Conservation (phyloP, 1,284 basidiomycete species). For the Ceratobasidium sp. region DNA sequence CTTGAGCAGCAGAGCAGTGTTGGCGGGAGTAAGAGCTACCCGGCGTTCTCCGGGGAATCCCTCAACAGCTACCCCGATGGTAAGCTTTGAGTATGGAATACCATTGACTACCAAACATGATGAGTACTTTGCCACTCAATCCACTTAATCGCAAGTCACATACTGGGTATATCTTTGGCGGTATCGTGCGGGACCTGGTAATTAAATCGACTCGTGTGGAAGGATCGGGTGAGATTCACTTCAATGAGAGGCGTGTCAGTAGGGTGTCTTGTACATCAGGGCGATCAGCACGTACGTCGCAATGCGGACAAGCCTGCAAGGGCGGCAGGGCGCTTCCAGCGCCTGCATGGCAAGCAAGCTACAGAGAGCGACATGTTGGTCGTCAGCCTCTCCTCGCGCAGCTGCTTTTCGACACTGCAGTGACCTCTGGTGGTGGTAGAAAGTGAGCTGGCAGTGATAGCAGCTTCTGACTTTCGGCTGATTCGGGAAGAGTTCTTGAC, state of each 20-base stretch:
- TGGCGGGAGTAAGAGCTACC: constrained; percentile 81
- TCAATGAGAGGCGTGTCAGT: background rate
- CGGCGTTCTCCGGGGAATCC: constrained; percentile 76
- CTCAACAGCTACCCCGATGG: constrained; percentile 81
- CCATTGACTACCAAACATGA: constrained; percentile 53
- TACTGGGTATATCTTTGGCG: constrained; percentile 40
- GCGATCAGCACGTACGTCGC: constrained; percentile 29
- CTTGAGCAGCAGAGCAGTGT: constrained; percentile 76
- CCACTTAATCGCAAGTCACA: background rate
- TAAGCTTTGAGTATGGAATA: constrained; percentile 74
- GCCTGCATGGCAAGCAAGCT: constrained; percentile 30
- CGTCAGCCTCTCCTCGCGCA: constrained; percentile 22
- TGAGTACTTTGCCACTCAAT: constrained; percentile 3
- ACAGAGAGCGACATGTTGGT: constrained; percentile 33
- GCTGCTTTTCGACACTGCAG: constrained; percentile 17
- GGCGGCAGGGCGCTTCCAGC: constrained; percentile 28
- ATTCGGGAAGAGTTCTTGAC: constrained; percentile 4
- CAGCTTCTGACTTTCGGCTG: constrained; percentile 11
- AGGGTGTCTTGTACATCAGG: constrained; percentile 27
- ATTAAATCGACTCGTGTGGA: constrained; percentile 27
- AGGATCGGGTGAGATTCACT: constrained; percentile 20
- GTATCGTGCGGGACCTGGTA: constrained; percentile 26
- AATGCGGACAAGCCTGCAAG: constrained; percentile 14
- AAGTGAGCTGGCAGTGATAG: constrained; percentile 23
- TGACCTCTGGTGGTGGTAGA: constrained; percentile 17